These are phyloP conservation scores for Geotrichum fermentans DNA, from an alignment of 1,139 yeast species.

Conservation along the genomic window DNA sequence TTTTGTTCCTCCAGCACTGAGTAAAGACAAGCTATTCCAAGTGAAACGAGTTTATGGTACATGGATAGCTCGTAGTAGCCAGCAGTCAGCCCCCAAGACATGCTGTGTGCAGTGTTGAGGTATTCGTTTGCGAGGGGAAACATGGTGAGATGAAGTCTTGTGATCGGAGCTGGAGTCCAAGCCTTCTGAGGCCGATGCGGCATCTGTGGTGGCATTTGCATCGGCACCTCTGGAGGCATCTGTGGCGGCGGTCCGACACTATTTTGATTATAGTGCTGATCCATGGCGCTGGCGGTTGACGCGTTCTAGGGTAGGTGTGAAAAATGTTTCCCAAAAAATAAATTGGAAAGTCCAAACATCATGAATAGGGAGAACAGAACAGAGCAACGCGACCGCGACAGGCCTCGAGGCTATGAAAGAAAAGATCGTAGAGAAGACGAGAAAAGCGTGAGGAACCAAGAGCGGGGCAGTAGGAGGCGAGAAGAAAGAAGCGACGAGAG, in stretches of 20 bases:
- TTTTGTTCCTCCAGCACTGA: constrained; percentile 18
- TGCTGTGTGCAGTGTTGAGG: constrained; percentile 13
- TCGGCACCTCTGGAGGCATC: not conserved
- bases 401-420: too few species aligned
- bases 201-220: not conserved
- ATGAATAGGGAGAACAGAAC: not conserved
- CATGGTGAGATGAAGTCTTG: constrained; percentile 17
- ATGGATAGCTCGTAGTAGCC: constrained; percentile 12
- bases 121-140: constrained; percentile 20
- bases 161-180: not conserved
- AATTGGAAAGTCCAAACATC: not conserved
- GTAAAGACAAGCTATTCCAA: constrained; percentile 13
- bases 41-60: constrained; percentile 16
- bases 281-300: constrained; percentile 1
- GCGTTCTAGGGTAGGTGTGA: too few species aligned
- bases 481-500: not conserved
- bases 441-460: too few species aligned
- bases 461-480: not conserved
- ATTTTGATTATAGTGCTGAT: not conserved
- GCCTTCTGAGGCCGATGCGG: too few species aligned
- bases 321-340: too few species aligned
- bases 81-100: constrained; percentile 19
- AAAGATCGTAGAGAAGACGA: too few species aligned
- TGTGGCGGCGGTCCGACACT: not conserved
- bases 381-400: not conserved